phyloP scores from a whole-genome alignment of 371 early-diverging fungal genomes.

The Rhizomucor miehei region DNA sequence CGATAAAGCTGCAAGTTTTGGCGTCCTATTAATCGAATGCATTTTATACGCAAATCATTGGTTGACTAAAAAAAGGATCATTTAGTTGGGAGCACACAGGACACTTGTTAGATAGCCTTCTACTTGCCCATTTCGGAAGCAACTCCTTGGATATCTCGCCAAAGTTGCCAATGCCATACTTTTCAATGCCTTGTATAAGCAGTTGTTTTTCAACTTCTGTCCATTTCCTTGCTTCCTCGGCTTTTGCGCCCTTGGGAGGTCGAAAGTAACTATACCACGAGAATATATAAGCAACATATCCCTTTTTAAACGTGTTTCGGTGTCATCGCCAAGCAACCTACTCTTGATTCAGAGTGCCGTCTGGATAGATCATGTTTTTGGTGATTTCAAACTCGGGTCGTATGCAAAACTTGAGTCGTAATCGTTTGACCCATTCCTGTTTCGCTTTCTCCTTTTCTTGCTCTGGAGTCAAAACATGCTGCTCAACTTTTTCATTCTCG shows the following conservation, averaged over 20 bases:
- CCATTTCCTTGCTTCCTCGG: constrained; percentile 73
- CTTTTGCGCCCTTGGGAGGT: constrained; percentile 60
- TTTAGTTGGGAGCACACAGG: not conserved
- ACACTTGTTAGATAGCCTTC: too few relatives aligned
- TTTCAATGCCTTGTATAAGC: constrained; percentile 79
- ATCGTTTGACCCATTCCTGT: constrained; percentile 76
- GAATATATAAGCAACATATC: not conserved
- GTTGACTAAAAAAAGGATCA: constrained; percentile 54
- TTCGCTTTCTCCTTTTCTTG: constrained; percentile 30
- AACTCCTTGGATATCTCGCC: constrained; percentile 78
- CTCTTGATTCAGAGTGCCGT: constrained; percentile 89
- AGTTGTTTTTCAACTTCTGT: constrained; percentile 73
- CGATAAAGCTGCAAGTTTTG: constrained; percentile 86
- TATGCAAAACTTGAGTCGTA: constrained; percentile 81
- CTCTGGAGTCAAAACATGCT: constrained; percentile 2
- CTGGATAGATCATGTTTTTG: constrained; percentile 73
- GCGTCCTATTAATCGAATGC: constrained; percentile 83
- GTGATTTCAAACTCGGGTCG: constrained; percentile 82
- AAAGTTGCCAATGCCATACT: constrained; percentile 87
- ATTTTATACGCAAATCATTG: constrained; percentile 83
- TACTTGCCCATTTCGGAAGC: constrained; percentile 79
- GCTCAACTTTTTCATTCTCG: too few relatives aligned
- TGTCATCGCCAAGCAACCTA: too few relatives aligned
- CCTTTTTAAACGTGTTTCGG: not conserved
- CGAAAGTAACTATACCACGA: constrained; percentile 70